Evolutionary conservation across 179 eudicot genomes (phyloP).

Genomic region (Drosera spatulata): DNA sequence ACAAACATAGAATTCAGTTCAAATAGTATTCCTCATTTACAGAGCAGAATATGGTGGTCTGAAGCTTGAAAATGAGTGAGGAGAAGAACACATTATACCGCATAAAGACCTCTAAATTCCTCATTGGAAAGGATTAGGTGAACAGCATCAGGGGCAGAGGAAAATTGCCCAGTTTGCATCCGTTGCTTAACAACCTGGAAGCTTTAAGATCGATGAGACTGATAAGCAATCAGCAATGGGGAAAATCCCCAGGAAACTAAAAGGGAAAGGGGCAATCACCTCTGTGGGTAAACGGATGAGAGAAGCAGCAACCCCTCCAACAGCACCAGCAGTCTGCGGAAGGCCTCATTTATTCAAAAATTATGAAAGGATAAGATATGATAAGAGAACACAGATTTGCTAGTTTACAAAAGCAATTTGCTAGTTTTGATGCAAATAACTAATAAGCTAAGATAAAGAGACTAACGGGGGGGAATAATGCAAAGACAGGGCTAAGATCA

Average conservation of each 20-base stretch:
- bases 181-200: constrained; percentile 89
- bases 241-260: neutral
- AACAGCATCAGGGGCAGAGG: constrained; percentile 68
- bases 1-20: neutral
- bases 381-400: no score
- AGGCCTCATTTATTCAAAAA: no score
- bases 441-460: no score
- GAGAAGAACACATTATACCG: constrained; percentile 32
- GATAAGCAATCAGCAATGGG: constrained; percentile 1
- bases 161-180: constrained; percentile 87
- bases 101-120: constrained; percentile 81
- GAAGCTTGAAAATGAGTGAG: neutral
- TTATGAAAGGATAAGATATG: no score
- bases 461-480: no score
- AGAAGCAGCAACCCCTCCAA: constrained; percentile 89
- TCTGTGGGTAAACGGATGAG: constrained; percentile 85
- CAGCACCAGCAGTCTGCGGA: constrained; percentile 76
- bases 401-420: no score
- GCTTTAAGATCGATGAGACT: constrained; percentile 5
- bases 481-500: no score
- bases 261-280: constrained; percentile 22
- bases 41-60: neutral
- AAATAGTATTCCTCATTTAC: neutral
- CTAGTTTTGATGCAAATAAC: no score
- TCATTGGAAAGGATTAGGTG: constrained; percentile 67